A percentile compares a stretch with the other conserved stretches of the same genome.
Conservation (phyloP, 2,329 filamentous ascomycete species). For the Microascus cirrosus region DNA sequence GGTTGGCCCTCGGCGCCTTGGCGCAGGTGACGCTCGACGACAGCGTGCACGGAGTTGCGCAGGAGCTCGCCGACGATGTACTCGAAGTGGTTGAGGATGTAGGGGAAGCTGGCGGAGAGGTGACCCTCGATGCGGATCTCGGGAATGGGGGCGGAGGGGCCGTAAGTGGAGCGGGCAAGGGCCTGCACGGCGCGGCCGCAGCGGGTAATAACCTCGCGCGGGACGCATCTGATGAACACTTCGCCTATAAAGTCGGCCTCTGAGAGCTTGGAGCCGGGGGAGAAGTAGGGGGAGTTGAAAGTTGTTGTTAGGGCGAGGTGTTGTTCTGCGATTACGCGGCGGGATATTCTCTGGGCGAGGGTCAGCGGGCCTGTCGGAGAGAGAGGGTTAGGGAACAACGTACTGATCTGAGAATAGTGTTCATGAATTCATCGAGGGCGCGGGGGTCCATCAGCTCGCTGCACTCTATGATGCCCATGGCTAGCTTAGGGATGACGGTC, state of each 20-base stretch:
- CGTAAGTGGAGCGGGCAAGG: slow-evolving; percentile 66
- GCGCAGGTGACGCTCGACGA: slow-evolving; percentile 61
- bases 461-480: slow-evolving; percentile 89
- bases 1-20: slow-evolving; percentile 30
- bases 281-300: slow-evolving; percentile 84
- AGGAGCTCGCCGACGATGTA: slow-evolving; percentile 95
- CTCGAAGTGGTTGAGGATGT: slow-evolving; percentile 90
- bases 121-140: slow-evolving; percentile 78
- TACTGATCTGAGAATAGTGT: slow-evolving; percentile 80
- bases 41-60: slow-evolving; percentile 87
- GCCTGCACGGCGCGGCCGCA: slow-evolving; percentile 68
- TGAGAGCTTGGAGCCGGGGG: slow-evolving; percentile 62
- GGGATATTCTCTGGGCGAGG: slow-evolving; percentile 66
- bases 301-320: slow-evolving; percentile 92
- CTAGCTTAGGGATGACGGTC: slow-evolving; percentile 84
- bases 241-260: slow-evolving; percentile 85
- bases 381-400: slow-evolving; percentile 15
- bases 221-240: slow-evolving; percentile 87
- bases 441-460: slow-evolving; percentile 69
- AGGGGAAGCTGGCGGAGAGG: slow-evolving; percentile 83
- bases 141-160: slow-evolving; percentile 59
- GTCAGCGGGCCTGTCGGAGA: not conserved
- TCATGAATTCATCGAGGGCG: slow-evolving; percentile 90
- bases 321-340: slow-evolving; percentile 93
- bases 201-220: slow-evolving; percentile 75